A percentile compares a stretch with the other conserved stretches of the same genome.
These are phyloP conservation scores for Mycena latifolia DNA, from an alignment of 768 basidiomycete genomes.

Conservation along the genomic window DNA sequence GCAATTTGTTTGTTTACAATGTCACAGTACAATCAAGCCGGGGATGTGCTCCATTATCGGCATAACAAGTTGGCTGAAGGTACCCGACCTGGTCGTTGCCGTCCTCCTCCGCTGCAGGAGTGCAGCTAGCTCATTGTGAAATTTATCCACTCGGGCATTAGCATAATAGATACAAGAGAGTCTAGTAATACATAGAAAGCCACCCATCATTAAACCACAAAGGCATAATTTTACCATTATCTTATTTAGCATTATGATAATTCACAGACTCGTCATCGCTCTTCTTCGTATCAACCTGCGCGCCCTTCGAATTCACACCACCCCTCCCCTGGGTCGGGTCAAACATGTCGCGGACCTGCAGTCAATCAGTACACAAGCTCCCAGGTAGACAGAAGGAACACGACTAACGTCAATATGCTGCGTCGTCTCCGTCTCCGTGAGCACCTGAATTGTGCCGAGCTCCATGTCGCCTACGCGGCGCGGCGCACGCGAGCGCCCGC, in stretches of 20 bases:
- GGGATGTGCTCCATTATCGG: too few species aligned
- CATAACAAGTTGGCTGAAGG: too few species aligned
- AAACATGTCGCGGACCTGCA: conserved; percentile 8
- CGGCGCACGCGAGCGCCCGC: conserved; percentile 11
- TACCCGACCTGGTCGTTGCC: too few species aligned
- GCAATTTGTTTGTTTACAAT: too few species aligned
- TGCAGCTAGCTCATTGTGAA: too few species aligned
- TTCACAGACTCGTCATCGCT: conserved; percentile 10
- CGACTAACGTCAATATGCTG: conserved; percentile 41
- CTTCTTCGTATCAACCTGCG: background rate
- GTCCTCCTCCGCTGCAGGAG: too few species aligned
- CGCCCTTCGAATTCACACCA: background rate
- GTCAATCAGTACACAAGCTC: background rate
- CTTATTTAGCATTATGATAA: background rate
- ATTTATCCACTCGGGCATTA: too few species aligned
- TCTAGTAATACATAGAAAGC: too few species aligned
- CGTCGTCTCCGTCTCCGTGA: conserved; percentile 39
- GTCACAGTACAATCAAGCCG: too few species aligned
- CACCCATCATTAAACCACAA: too few species aligned
- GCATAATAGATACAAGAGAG: too few species aligned
- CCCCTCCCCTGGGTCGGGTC: background rate
- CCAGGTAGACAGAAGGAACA: background rate
- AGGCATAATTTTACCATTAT: too few species aligned
- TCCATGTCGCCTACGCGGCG: conserved; percentile 6
- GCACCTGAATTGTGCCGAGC: conserved; percentile 35